Conservation (phyloP, 2,329 filamentous ascomycete genomes). For the Colletotrichum brevisporum region DNA sequence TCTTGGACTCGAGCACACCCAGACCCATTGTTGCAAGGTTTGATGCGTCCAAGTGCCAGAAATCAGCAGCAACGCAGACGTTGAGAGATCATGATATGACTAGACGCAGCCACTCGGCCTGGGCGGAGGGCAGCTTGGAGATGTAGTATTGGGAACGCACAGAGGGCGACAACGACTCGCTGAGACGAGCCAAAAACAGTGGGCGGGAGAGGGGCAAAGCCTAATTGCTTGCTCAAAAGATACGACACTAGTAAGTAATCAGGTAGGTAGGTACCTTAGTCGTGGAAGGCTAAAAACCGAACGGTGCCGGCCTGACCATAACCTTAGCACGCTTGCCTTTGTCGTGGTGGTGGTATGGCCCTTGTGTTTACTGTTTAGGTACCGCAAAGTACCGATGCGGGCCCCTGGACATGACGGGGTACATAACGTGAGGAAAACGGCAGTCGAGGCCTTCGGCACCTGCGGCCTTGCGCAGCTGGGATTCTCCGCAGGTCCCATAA, state of each 20-base stretch:
- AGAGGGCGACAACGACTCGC: no score
- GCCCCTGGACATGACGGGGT: not conserved
- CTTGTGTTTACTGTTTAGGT: not conserved
- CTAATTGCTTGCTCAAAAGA: not conserved
- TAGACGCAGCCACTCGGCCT: not conserved
- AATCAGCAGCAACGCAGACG: conserved; percentile 2
- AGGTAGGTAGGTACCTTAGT: no score
- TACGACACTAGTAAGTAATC: not conserved
- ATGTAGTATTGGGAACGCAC: not conserved
- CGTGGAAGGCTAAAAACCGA: no score
- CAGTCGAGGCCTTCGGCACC: conserved; percentile 25
- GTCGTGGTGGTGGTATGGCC: not conserved
- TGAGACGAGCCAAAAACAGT: not conserved
- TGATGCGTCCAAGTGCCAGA: not conserved
- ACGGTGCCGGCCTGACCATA: not conserved
- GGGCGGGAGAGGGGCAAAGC: not conserved
- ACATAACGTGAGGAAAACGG: not conserved
- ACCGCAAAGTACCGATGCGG: not conserved
- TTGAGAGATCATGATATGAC: conserved; percentile 21
- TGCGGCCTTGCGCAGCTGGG: conserved; percentile 21
- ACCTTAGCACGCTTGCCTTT: not conserved
- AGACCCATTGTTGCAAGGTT: conserved; percentile 70
- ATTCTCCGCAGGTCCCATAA: conserved; percentile 10
- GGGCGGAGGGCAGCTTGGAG: not conserved
- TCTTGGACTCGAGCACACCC: conserved; percentile 79